Evolutionary conservation across 208 protist genomes (phyloP).

Genomic region (Trypanosomatidae sp.): DNA sequence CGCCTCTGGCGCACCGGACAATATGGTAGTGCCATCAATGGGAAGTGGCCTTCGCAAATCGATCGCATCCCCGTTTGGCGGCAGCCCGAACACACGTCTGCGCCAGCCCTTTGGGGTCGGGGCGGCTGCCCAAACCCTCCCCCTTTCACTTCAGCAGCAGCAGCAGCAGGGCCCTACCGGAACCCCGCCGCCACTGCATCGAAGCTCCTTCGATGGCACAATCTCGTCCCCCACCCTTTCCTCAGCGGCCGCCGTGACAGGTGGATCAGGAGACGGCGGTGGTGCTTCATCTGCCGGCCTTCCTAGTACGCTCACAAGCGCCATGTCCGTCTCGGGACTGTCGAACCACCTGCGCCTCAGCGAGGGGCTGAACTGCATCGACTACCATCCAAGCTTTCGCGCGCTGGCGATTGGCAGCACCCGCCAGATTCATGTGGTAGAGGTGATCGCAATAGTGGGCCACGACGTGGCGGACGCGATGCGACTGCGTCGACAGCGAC

Average conservation of each 20-base stretch:
- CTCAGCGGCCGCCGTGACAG: not conserved
- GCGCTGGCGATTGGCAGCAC: slow-evolving; percentile 73
- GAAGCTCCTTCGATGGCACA: not conserved
- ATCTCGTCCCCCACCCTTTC: not conserved
- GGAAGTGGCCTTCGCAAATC: slow-evolving; percentile 1
- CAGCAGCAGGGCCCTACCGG: not conserved
- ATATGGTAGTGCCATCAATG: not conserved
- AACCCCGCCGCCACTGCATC: not conserved
- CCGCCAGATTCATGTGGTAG: slow-evolving; percentile 66
- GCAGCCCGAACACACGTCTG: slow-evolving; percentile 18
- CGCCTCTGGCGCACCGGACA: not conserved
- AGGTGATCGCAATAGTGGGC: slow-evolving; percentile 51
- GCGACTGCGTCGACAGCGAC: slow-evolving; percentile 9
- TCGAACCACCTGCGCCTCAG: slow-evolving; percentile 43
- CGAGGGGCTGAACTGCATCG: slow-evolving; percentile 58
- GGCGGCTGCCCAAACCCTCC: not conserved
- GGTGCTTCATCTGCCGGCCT: not conserved
- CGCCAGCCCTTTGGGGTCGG: slow-evolving; percentile 6
- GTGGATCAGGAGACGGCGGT: slow-evolving; percentile 3
- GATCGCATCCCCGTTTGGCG: not conserved
- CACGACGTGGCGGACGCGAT: slow-evolving; percentile 29
- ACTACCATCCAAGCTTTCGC: slow-evolving; percentile 69
- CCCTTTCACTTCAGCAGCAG: not conserved
- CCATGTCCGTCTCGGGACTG: slow-evolving; percentile 18
- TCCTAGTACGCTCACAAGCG: slow-evolving; percentile 15